Base-by-base conservation (phyloP, 2,329 filamentous ascomycete genomes). In the Geosmithia putterillii region DNA sequence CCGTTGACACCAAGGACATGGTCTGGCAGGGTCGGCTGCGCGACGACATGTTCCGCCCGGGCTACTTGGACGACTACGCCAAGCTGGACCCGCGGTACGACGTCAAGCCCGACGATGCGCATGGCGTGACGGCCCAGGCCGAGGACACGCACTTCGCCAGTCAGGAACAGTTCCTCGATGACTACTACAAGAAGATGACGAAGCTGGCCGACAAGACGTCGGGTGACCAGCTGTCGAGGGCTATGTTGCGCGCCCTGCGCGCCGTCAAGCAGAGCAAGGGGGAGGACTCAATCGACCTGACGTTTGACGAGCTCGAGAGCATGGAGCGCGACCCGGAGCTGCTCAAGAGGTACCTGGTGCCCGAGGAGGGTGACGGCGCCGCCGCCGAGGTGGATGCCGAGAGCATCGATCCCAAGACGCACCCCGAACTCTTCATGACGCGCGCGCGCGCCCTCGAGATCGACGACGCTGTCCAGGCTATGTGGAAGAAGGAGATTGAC, bases 11-110 rank as follows among this genome's bases (percentile, higher is more conserved):
- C 9, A 70, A 79, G 50, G 86, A 96, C 61, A 59, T 95, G 57
- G 71, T 81, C 37, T 70, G 77, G 28, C 83, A 92, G 64, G 85
- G 81, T 50, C 72, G 77, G 38, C 62, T 85, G 52, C 80, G 87
- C 47, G 72, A 68, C 44, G 88, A 94, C 58, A 73, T 79, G 8
- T 84, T 86, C 69, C 70, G 71, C 43, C 67, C 89, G 41, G 70
- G 76, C 47, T 92, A 94, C 61, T 65, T 90, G 44, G 88, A 95
- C 59, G 86, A 94, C 61, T 83, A 95, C 55, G 77, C 83, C 46
- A 74, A 74, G 45, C 73, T 90, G 49, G 77, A 86, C 55, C 86
- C 87, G 43, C 71, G 86, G 41, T 74, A 92, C 47, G 90, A 96
- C 66, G 75, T 81, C 57, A 77, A 68, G 59, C 74, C 64, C 51